Evolutionary conservation across 345 rosid genomes (phyloP).

Genomic region (Populus nigra): DNA sequence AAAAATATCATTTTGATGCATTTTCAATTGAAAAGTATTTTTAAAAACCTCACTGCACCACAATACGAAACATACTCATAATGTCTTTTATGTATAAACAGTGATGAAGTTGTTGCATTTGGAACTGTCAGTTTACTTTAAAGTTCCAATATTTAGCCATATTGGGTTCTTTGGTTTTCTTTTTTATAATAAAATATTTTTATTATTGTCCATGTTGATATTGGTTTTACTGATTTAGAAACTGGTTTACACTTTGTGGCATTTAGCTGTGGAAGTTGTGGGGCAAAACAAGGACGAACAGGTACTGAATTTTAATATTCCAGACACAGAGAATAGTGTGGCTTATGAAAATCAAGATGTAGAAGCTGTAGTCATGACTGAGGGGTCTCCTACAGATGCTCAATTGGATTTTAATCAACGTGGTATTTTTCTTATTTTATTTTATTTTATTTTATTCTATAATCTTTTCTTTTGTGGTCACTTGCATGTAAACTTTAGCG

Average conservation of each 20-base stretch:
- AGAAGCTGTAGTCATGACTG: slow-evolving; percentile 55
- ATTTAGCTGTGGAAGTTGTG: slow-evolving; percentile 36
- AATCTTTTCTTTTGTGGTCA: not conserved
- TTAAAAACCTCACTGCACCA: too few species aligned
- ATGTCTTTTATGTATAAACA: not conserved
- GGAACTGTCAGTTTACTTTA: not conserved
- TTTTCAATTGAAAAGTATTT: too few species aligned
- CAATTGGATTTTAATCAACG: slow-evolving; percentile 21
- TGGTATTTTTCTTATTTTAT: slow-evolving; percentile 23
- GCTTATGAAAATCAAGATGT: slow-evolving; percentile 56
- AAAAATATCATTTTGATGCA: too few species aligned
- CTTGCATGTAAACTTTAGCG: not conserved
- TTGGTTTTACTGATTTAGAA: not conserved
- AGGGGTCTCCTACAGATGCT: slow-evolving; percentile 46
- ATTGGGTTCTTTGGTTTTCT: not conserved
- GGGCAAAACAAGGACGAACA: slow-evolving; percentile 47
- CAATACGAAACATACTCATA: too few species aligned
- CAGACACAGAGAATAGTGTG: slow-evolving; percentile 52
- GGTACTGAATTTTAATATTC: slow-evolving; percentile 45
- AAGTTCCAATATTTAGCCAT: not conserved
- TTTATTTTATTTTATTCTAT: not conserved
- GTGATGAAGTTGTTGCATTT: not conserved
- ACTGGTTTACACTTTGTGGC: not conserved
- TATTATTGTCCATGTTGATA: not conserved
- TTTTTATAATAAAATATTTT: not conserved